A percentile compares a stretch with the other conserved stretches of the same genome.
Conservation (phyloP, 2,329 filamentous ascomycete species). For the Tolypocladium amazonense region DNA sequence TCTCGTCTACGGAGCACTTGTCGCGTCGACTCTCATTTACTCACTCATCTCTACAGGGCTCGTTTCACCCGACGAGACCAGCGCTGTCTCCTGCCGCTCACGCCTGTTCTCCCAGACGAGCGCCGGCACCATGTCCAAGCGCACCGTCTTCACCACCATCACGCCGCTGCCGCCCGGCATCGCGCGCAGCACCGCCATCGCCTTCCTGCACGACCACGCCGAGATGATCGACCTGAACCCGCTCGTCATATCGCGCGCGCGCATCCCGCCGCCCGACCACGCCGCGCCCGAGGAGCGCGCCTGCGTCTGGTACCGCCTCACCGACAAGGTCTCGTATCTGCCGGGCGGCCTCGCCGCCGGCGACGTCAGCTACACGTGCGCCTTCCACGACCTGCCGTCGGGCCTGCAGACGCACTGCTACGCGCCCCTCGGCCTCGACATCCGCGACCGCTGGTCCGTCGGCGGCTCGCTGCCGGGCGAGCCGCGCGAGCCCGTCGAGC, state of each 20-base stretch:
- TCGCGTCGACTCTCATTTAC: no score
- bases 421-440: conserved; percentile 70
- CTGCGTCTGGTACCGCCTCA: conserved; percentile 69
- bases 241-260: conserved; percentile 61
- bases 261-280: conserved; percentile 55
- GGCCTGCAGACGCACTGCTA: conserved; percentile 78
- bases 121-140: conserved; percentile 51
- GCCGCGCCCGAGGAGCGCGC: conserved; percentile 60
- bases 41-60: no score
- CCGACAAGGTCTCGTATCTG: conserved; percentile 66
- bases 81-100: no score
- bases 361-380: conserved; percentile 67
- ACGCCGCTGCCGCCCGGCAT: conserved; percentile 65
- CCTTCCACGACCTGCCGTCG: conserved; percentile 63
- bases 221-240: conserved; percentile 87
- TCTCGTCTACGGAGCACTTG: neutral
- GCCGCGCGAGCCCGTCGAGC: conserved; percentile 50
- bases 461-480: conserved; percentile 64
- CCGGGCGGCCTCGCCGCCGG: conserved; percentile 54
- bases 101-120: no score
- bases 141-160: conserved; percentile 63
- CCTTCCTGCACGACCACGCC: conserved; percentile 65
- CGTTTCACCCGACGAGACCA: no score
- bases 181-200: conserved; percentile 57
- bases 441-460: conserved; percentile 68